A percentile compares a stretch with the other conserved stretches of the same genome.
Conservation (phyloP, 2,329 filamentous ascomycete species). For the Stemphylium beticola region DNA sequence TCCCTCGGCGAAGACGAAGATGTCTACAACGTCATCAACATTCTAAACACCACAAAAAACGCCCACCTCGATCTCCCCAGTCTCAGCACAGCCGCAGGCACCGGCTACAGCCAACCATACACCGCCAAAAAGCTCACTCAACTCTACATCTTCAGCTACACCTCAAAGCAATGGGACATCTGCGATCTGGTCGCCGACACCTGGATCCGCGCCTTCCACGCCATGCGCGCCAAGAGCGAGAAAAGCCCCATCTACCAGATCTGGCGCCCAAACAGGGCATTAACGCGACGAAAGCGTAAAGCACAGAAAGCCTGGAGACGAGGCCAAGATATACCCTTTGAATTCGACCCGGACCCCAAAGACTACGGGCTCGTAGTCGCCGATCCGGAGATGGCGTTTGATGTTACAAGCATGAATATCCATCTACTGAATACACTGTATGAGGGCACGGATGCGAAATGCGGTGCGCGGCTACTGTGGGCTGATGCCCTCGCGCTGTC, state of each 20-base stretch:
- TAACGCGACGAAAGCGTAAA: slow-evolving; percentile 4
- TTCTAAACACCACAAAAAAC: neutral
- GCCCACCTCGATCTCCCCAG: slow-evolving; percentile 26
- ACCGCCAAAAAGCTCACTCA: slow-evolving; percentile 25
- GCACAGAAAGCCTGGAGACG: neutral
- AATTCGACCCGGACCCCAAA: slow-evolving; percentile 12
- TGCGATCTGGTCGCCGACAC: slow-evolving; percentile 43
- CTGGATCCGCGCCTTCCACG: slow-evolving; percentile 44
- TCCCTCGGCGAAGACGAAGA: neutral
- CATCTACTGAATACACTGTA: slow-evolving; percentile 30
- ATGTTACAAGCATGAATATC: slow-evolving; percentile 23
- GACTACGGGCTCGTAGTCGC: slow-evolving; percentile 15
- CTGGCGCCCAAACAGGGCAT: slow-evolving; percentile 27
- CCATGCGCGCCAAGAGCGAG: slow-evolving; percentile 8
- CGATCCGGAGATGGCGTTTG: slow-evolving; percentile 15
- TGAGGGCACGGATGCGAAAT: slow-evolving; percentile 18
- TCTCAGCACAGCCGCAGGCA: slow-evolving; percentile 3
- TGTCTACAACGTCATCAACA: neutral
- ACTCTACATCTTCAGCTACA: slow-evolving; percentile 36
- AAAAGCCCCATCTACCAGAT: neutral
- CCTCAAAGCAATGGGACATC: slow-evolving; percentile 17
- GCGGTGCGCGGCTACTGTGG: slow-evolving; percentile 41
- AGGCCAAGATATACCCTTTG: neutral
- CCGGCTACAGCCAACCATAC: slow-evolving; percentile 18
- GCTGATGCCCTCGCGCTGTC: slow-evolving; percentile 39